Evolutionary conservation across 768 basidiomycete genomes (phyloP).

Genomic region (Agrocybe praecox): DNA sequence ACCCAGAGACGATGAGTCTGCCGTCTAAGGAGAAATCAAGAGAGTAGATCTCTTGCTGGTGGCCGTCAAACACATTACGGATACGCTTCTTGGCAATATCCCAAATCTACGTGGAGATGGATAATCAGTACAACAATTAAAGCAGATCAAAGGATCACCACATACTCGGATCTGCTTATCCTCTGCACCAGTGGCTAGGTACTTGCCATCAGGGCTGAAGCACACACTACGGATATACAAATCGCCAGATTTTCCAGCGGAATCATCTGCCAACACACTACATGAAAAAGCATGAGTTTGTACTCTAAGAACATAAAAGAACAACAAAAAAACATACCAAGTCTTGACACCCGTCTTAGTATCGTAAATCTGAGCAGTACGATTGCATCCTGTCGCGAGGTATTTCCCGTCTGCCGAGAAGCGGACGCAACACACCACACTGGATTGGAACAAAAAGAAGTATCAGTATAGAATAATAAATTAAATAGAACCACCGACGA

Average conservation of each 20-base stretch:
- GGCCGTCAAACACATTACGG: constrained; percentile 82
- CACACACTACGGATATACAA: constrained; percentile 95
- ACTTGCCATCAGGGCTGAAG: constrained; percentile 94
- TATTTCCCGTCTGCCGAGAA: constrained; percentile 94
- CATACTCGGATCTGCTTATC: constrained; percentile 90
- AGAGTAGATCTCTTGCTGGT: constrained; percentile 92
- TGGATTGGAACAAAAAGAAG: constrained; percentile 14
- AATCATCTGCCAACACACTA: constrained; percentile 81
- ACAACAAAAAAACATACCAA: constrained; percentile 53
- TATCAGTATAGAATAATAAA: constrained; percentile 14
- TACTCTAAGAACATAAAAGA: background rate
- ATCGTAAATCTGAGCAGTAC: constrained; percentile 94
- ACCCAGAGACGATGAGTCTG: constrained; percentile 84
- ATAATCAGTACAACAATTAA: constrained; percentile 34
- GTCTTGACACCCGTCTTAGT: constrained; percentile 84
- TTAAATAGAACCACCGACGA: constrained; percentile 23
- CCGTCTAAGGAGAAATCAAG: constrained; percentile 92
- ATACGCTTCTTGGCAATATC: constrained; percentile 83
- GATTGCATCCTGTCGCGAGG: constrained; percentile 95
- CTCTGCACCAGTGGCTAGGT: constrained; percentile 93
- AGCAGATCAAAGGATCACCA: too few species aligned
- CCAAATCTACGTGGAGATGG: constrained; percentile 68
- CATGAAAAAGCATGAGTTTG: too few species aligned
- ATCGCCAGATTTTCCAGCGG: constrained; percentile 74
- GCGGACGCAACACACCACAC: constrained; percentile 83